These are phyloP conservation scores for Trichoderma pleuroti DNA, from an alignment of 2,329 filamentous ascomycete genomes.

Conservation along the genomic window DNA sequence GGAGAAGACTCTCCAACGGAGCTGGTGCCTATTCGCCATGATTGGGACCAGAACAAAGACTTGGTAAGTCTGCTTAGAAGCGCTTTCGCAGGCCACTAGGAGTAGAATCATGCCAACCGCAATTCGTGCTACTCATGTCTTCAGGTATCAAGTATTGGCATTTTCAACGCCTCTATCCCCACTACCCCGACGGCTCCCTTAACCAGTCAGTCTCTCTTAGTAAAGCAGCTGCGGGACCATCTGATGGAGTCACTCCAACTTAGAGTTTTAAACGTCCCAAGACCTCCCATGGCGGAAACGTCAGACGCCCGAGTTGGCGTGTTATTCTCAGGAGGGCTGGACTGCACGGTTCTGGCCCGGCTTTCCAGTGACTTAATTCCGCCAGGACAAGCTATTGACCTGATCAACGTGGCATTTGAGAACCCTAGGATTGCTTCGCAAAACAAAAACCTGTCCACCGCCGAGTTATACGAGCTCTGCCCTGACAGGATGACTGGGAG, in stretches of 20 bases:
- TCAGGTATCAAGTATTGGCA: slow-evolving; percentile 53
- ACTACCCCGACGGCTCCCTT: slow-evolving; percentile 26
- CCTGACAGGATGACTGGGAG: slow-evolving; percentile 88
- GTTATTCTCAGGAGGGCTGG: slow-evolving; percentile 89
- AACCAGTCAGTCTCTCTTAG: slow-evolving; percentile 41
- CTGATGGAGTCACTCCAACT: slow-evolving; percentile 60
- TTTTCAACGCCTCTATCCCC: slow-evolving; percentile 49
- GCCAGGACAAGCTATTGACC: slow-evolving; percentile 65
- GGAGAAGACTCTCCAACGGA: not conserved
- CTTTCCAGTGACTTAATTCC: slow-evolving; percentile 75
- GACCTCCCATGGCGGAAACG: slow-evolving; percentile 42
- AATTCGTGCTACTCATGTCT: slow-evolving; percentile 41
- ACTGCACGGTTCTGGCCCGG: slow-evolving; percentile 84
- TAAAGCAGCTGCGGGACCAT: slow-evolving; percentile 50
- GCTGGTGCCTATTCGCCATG: slow-evolving; percentile 26
- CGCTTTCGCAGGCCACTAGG: not conserved
- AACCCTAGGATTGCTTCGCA: slow-evolving; percentile 73
- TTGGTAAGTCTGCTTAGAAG: slow-evolving; percentile 42
- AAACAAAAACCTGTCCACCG: slow-evolving; percentile 35
- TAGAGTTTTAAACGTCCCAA: slow-evolving; percentile 63
- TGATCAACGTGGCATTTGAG: slow-evolving; percentile 95
- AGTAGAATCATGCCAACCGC: not conserved
- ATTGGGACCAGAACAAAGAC: slow-evolving; percentile 35
- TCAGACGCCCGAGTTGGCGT: slow-evolving; percentile 63
- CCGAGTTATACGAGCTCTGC: slow-evolving; percentile 69